Evolutionary conservation across 2,329 filamentous ascomycete genomes (phyloP), one percentile per base, ranked within the genome.

Genomic region (Akanthomyces lecanii): DNA sequence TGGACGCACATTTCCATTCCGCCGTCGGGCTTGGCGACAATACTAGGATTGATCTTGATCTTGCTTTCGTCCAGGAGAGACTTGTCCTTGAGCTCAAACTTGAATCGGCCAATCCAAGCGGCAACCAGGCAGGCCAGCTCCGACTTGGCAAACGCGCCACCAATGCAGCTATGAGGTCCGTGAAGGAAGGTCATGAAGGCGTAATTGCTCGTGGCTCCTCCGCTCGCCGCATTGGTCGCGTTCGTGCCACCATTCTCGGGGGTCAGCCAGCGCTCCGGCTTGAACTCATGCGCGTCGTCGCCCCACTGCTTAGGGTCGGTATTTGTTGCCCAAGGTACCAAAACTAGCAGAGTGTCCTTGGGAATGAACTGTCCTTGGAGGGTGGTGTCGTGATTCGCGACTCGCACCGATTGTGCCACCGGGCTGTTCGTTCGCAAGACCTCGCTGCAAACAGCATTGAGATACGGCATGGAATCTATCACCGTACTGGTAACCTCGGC

Each of bases 391-490:
- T 67, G 51, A 5, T 61, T 65, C 2, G 75, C 69, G 48, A 74
- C 72, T 2, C 75, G 70, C 3, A 75, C 66, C 0, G 70, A 70
- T 21, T 71, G 70, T 4, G 74, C 71, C 6, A 71, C 76, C 1
- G 78, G 77, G 4, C 76, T 69, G 64, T 74, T 76, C 23, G 77
- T 70, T 0, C 80, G 74, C 11, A 82, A 66, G 0, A 77, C 72
- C 66, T 82, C 80, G 64, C 71, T 78, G 67, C 73, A 75, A 25
- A 96, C 85, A 38, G 91, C 91, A 71, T 90, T 86, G 51, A 95
- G 84, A 73, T 94, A 96, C 3, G 89, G 88, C 71, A 96, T 83
- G 61, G 80, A 80, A 75, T 95, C 90, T 67, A 94, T 83, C 65
- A 88, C 82, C 5, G 70, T 62, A 63, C 73, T 75, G 42, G 71